phyloP scores from a whole-genome alignment of 306 rosid species.

The Dalbergia cultrata region DNA sequence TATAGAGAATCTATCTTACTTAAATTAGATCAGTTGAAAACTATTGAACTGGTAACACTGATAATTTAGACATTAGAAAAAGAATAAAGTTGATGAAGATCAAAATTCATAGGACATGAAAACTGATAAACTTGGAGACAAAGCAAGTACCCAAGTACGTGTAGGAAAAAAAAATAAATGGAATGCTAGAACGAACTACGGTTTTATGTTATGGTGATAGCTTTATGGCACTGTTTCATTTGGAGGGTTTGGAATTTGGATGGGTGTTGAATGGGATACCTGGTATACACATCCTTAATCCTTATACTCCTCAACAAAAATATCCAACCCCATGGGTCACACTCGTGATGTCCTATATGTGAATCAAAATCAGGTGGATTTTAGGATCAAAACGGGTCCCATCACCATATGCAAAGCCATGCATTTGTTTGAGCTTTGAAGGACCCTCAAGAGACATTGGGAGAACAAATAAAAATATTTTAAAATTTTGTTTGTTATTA shows the following conservation, averaged over 20 bases:
- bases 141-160: neutral
- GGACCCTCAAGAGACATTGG: slow-evolving; percentile 2
- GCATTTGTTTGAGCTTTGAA: slow-evolving; percentile 9
- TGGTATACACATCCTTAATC: neutral
- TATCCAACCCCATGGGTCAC: slow-evolving; percentile 22
- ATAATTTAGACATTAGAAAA: neutral
- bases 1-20: too few relatives aligned
- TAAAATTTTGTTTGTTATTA: neutral
- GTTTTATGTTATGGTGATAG: neutral
- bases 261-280: neutral
- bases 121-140: slow-evolving; percentile 33
- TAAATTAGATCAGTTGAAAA: too few relatives aligned
- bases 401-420: slow-evolving; percentile 9
- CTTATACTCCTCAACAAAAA: neutral
- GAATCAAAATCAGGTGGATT: slow-evolving; percentile 52
- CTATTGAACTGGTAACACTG: too few relatives aligned
- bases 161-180: neutral
- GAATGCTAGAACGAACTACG: neutral
- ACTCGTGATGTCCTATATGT: neutral
- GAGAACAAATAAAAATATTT: neutral
- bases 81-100: neutral
- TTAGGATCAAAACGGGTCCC: slow-evolving; percentile 63
- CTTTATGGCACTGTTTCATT: neutral
- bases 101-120: neutral
- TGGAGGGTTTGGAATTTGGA: neutral